Base-by-base conservation (phyloP, 1,284 basidiomycete species). In the Cryptococcus sp. region DNA sequence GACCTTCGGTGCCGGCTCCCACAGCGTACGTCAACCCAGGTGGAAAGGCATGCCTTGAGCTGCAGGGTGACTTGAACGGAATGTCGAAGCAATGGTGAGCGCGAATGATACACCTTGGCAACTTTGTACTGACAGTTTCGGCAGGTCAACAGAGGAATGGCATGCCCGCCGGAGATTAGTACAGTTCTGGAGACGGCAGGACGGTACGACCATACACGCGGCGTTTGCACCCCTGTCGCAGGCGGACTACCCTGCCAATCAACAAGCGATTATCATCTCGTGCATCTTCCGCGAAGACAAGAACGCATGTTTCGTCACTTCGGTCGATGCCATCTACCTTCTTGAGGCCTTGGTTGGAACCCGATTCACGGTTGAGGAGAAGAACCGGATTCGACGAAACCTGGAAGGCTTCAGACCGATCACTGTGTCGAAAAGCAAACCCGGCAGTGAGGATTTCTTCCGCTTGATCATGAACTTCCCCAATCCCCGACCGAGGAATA, bases 391-490 rank as follows among this genome's bases (percentile, higher is more conserved):
- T 68, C 84, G 95, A 54, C 85, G 94, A 57, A 97, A 97, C 77
- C 82, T 98, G 39, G 93, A 98, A 78, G 91, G 90, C 20, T 89
- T 96, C 74, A 84, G 88, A 53, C 94, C 95, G 0, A 89, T 86
- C 59, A 97, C 94, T 0, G 87, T 97, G 5, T 89, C 90, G 48
- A 98, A 97, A 80, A 86, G 86, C 72, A 89, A 91, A 70, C 78
- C 83, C 0, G 88, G 88, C 6, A 88, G 85, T 62, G 90, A 91
- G 70, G 82, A 84, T 23, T 93, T 97, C 80, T 98, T 97, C 83
- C 88, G 90, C 78, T 84, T 87, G 65, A 93, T 98, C 80, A 97
- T 98, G 94, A 87, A 90, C 57, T 95, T 96, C 72, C 90, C 91
- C 0, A 86, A 89, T 56, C 94, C 94, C 3, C 93, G 92, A 76